Percentiles rank a stretch among this genome's conserved stretches.
Conservation (phyloP, 176 grass and related monocot species). For the Carex pumila region DNA sequence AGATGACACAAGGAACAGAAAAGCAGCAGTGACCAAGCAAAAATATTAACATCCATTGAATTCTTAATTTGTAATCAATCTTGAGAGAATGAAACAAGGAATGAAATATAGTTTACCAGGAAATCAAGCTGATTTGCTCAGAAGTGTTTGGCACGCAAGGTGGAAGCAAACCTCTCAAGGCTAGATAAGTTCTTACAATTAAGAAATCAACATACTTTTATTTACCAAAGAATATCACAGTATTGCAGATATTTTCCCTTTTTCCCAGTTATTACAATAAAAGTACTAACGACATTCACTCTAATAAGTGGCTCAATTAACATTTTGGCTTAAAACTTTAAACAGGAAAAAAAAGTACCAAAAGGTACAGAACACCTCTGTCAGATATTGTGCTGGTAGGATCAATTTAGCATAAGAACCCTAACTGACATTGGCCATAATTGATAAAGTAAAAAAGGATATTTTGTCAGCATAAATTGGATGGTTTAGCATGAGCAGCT, state of each 20-base stretch:
- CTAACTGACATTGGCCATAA: background rate
- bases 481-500: conserved; percentile 84
- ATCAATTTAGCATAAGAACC: background rate
- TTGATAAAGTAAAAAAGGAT: conserved; percentile 52
- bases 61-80: background rate
- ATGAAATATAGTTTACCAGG: conserved; percentile 32
- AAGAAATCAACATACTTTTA: conserved; percentile 44
- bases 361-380: background rate
- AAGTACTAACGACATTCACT: background rate
- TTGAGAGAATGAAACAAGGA: background rate
- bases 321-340: background rate
- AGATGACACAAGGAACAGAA: background rate
- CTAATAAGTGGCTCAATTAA: background rate
- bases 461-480: conserved; percentile 89
- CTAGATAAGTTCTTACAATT: conserved; percentile 47
- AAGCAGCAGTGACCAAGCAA: background rate
- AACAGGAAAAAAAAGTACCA: background rate
- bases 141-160: conserved; percentile 44
- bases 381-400: background rate
- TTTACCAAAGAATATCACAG: conserved; percentile 10
- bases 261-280: background rate
- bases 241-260: background rate
- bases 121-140: conserved; percentile 33
- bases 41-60: background rate
- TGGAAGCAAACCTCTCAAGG: conserved; percentile 64